These are phyloP conservation scores for Sugiyamaella mastotermitis DNA, from an alignment of 805 yeast species.

Conservation along the genomic window DNA sequence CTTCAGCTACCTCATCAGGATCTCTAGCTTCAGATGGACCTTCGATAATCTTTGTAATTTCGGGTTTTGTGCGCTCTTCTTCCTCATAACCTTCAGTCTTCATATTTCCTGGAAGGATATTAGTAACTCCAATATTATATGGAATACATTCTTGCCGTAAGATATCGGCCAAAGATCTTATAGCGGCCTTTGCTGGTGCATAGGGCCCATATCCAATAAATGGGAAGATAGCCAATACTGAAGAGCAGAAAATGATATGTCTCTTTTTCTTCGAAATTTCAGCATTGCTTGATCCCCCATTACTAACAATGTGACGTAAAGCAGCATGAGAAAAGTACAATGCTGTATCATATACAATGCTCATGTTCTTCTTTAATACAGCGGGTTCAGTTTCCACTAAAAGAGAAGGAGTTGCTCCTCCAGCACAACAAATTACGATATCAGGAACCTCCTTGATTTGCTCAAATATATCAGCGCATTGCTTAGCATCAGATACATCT, in stretches of 20 bases:
- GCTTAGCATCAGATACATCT: constrained; percentile 56
- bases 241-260: constrained; percentile 60
- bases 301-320: constrained; percentile 30
- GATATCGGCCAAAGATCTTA: constrained; percentile 66
- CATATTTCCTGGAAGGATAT: constrained; percentile 86
- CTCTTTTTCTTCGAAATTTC: constrained; percentile 26
- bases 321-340: constrained; percentile 63
- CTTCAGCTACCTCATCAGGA: constrained; percentile 59
- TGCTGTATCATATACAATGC: constrained; percentile 68
- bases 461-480: constrained; percentile 42
- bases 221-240: constrained; percentile 77
- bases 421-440: constrained; percentile 79
- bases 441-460: constrained; percentile 49
- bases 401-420: constrained; percentile 73
- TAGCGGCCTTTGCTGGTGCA: constrained; percentile 82
- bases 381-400: constrained; percentile 58
- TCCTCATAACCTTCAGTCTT: constrained; percentile 77
- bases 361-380: constrained; percentile 57
- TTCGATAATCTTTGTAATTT: constrained; percentile 73
- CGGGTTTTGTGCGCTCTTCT: constrained; percentile 82
- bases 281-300: constrained; percentile 20
- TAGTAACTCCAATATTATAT: constrained; percentile 61
- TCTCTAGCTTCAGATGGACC: constrained; percentile 73
- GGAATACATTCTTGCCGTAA: constrained; percentile 76
- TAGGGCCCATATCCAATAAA: constrained; percentile 89